Base-by-base conservation (phyloP, 768 basidiomycete species). In the Pleurotus eryngii region DNA sequence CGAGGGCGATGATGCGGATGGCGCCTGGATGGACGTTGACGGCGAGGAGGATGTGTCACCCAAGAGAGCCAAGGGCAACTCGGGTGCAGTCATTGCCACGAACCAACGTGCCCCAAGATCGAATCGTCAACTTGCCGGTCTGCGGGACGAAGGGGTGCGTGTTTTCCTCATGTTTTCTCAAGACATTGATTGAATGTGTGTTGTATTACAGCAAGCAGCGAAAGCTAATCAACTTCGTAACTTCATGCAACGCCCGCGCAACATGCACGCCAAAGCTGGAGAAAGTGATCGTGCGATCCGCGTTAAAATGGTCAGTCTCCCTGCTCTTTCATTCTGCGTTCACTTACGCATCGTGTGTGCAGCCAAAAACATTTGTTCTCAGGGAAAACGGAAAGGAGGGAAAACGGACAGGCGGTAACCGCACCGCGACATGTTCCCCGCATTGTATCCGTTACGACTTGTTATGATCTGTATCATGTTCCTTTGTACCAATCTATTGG, bases 311-410 rank as follows among this genome's bases (percentile, higher is more conserved):
- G 92, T 92, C 51, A 11, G 80, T 75, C 22, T 38, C n/a, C 11
- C 35, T 26, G 27, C 30, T 54, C 39, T 54, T 15, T 49, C 22
- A 43, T 37, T 12, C 60, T 17, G 24, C 49, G 20, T 59, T 18
- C 22, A 20, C 57, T 55, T 57, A 14, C 35, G 7, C 46, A 5
- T 47, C 50, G 51, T 59, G 37, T 58, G 51, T 62, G 35, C 59
- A 94, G 92, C 92, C 92, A 49, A 93, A 93, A 90, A 69, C 90
- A 93, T 76, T 72, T 95, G 57, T 94, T 86, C 66, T 72, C 90
- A 57, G 92, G 92, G 24, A 93, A 93, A 95, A 72, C 85, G 92
- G 63, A 89, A 91, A 68, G 82, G 73, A 22, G 92, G 92, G 64
- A 94, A 93, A 76, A 93, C 90, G 46, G 77, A 83, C 68, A 83